phyloP scores from a whole-genome alignment of 2,329 filamentous ascomycete genomes.

The Ambrosiella cleistominuta region DNA sequence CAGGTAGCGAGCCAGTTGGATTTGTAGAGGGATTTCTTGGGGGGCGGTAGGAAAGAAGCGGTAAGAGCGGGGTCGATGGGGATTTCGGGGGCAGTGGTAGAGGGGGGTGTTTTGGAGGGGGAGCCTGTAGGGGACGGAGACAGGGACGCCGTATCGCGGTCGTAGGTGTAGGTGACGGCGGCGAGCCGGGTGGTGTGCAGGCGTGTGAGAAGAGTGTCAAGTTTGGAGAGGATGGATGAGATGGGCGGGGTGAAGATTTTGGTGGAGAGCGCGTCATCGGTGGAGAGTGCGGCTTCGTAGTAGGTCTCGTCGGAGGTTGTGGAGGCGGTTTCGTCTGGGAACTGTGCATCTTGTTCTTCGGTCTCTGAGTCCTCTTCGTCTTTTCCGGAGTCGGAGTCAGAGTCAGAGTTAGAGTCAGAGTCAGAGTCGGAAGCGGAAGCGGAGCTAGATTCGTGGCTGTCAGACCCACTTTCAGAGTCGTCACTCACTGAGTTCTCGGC shows the following conservation, averaged over 20 bases:
- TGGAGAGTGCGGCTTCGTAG: slow-evolving; percentile 35
- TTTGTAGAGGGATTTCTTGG: not conserved
- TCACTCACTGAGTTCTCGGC: not conserved
- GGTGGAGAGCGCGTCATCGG: slow-evolving; percentile 53
- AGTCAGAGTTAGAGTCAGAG: not conserved
- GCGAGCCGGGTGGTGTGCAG: slow-evolving; percentile 48
- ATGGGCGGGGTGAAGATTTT: slow-evolving; percentile 48
- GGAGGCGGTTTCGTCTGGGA: not conserved
- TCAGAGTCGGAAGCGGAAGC: not conserved
- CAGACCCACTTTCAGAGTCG: not conserved
- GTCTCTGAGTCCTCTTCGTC: not conserved
- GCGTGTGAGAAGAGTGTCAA: slow-evolving; percentile 53
- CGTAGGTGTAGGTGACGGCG: slow-evolving; percentile 11
- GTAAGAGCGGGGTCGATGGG: not conserved
- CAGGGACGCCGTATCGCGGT: not conserved
- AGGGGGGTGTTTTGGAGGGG: not conserved
- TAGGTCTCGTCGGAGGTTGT: not conserved
- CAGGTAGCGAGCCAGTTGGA: slow-evolving; percentile 19
- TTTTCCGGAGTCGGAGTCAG: not conserved
- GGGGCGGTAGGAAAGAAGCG: not conserved
- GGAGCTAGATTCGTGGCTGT: too few species aligned
- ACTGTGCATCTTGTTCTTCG: not conserved
- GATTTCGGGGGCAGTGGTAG: not conserved
- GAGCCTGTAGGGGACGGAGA: not conserved
- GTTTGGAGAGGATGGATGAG: slow-evolving; percentile 48